A percentile compares a stretch with the other conserved stretches of the same genome.
phyloP scores from a whole-genome alignment of 2,329 filamentous ascomycete genomes.

The Sordariomycetes sp. region DNA sequence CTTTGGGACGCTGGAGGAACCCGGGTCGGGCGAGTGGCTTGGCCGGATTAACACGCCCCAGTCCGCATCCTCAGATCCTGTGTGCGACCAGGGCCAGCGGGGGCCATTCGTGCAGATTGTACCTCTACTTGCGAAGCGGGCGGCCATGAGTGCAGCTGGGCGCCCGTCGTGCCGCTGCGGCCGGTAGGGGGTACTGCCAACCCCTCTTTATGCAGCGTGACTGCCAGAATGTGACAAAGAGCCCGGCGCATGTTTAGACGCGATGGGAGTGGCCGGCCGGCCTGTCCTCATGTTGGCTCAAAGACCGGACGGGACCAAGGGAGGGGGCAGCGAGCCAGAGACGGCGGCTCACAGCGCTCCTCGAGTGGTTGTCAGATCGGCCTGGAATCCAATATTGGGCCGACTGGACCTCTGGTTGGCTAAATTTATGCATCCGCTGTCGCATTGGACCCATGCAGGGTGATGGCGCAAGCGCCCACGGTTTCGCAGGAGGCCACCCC shows the following conservation, averaged over 20 bases:
- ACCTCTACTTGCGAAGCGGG: not conserved
- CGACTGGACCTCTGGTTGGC: not conserved
- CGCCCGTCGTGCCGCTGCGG: not conserved
- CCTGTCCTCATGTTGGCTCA: not conserved
- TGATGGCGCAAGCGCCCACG: not conserved
- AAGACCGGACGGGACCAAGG: not conserved
- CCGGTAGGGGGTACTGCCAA: not conserved
- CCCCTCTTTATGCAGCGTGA: not conserved
- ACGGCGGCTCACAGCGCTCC: not conserved
- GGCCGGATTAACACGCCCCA: not conserved
- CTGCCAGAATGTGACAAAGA: not conserved
- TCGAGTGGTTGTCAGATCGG: not conserved
- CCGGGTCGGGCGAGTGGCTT: not conserved
- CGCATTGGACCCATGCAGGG: not conserved
- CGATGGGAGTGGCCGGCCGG: not conserved
- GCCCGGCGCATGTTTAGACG: not conserved
- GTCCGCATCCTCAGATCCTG: not conserved
- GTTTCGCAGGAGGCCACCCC: not conserved
- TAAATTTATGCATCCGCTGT: not conserved
- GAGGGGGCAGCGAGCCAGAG: not conserved
- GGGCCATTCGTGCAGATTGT: slow-evolving; percentile 57
- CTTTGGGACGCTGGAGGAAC: not conserved
- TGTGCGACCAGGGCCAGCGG: not conserved
- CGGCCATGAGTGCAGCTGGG: not conserved
- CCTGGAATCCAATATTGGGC: not conserved